Evolutionary conservation across 2,329 filamentous ascomycete species (phyloP), one percentile per base, ranked within the genome.

Genomic region (Penicillium sp.): DNA sequence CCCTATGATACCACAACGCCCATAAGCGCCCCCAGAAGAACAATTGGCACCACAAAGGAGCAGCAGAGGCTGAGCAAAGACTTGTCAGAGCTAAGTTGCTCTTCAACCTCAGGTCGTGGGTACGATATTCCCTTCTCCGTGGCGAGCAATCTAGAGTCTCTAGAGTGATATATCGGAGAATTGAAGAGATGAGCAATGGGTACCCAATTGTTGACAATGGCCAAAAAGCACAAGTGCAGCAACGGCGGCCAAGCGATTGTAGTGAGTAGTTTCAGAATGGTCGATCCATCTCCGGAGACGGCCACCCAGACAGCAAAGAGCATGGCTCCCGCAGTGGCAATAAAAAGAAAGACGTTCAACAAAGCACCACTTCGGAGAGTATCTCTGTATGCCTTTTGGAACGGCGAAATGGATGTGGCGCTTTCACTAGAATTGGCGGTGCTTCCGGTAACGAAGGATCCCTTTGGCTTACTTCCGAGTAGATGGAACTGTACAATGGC

Each of bases 401-500:
- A 45, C 0, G 42, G 33, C 0, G 64, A 59, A 2, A 55, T 42
- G 12, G 57, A 37, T 0, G 54, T 50, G 23, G 33, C n/a, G 17
- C 47, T 58, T 29, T 69, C 70, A 58, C 63, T 69, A 0, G 67
- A 59, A 45, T 72, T 71, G 2, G 59, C 60, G 4, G 55, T 65
- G 57, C 68, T 71, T 13, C 70, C 70, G 1, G 70, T 72, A 3
- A 72, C 67, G 33, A 71, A 70, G 6, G 70, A 72, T 3, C 69
- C 69, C 19, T 67, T 66, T 1, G 68, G 69, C 21, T 66, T 69
- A 40, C 51, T 61, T 15, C 67, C 59, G 2, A 69, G 31, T 6
- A 65, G 45, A 27, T 71, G 62, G 31, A 70, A 72, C 46, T 60
- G 58, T 8, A 64, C 9, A 33, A 71, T 59, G 3, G 59, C 60